Base-by-base conservation (phyloP, 1,139 yeast species). In the Zygoascus sp. region DNA sequence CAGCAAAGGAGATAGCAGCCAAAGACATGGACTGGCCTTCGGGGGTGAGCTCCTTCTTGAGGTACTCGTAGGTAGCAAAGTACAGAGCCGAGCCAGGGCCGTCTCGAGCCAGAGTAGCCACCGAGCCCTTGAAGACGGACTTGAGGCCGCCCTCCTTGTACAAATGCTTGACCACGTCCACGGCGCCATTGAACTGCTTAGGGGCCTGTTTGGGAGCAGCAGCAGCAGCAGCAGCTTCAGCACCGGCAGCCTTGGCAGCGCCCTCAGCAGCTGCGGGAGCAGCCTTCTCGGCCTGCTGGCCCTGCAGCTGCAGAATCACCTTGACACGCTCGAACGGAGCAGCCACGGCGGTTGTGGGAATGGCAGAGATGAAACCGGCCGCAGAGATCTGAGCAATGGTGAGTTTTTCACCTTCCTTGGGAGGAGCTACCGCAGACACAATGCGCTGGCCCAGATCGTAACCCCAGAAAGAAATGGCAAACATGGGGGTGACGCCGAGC, bases 51-150 rank as follows among this genome's bases (percentile, higher is more conserved):
- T 62, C 66, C 50, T 76, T 74, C 69, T 92, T 92, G 54, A 87
- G 70, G 58, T 78, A 75, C 66, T 92, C 98, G 66, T 92, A 92
- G 2, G 96, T 87, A 2, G 97, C 97, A 66, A 92, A 92, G 70
- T 92, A 92, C 28, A 89, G 74, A 0, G 97, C 97, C n/a, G 95
- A 84, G 3, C 98, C 98, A 1, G 98, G 98, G 9, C 97, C 97
- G 63, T 92, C 98, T 67, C 98, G 81, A 13, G 96, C 95, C 55
- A 92, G 71, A 1, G 98, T 92, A 5, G 97, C 97, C 20, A 75
- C 76, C 0, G 96, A 84, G 16, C 98, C 98, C 65, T 87, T 86
- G 70, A 87, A 90, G 40, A 92, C 76, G 1, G 97, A 89, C 54
- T 76, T 70, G 39, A 90, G 58, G 40, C 97, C 97, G 32, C 97